Evolutionary conservation across 1,139 yeast genomes (phyloP).

Genomic region (Zygoascus hellenicus): DNA sequence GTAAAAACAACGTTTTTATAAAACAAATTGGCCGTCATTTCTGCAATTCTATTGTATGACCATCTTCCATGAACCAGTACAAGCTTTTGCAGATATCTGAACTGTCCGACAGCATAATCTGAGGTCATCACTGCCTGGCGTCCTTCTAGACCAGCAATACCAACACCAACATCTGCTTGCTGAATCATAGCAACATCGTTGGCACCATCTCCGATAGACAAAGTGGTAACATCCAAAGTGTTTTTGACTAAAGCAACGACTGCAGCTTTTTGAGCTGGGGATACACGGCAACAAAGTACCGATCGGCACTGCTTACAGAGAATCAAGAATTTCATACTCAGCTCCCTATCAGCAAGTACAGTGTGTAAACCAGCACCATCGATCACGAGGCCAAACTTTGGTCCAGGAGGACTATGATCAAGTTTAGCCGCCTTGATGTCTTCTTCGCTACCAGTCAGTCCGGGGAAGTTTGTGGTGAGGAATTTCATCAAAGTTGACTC

Average conservation of each 20-base stretch:
- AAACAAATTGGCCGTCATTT: constrained; percentile 90
- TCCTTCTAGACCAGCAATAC: constrained; percentile 98
- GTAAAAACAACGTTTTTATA: constrained; percentile 90
- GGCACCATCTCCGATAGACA: constrained; percentile 97
- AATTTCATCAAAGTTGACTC: constrained; percentile 53
- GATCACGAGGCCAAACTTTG: constrained; percentile 73
- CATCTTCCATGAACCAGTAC: constrained; percentile 92
- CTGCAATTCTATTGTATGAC: constrained; percentile 88
- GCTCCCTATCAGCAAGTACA: constrained; percentile 42
- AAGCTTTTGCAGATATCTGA: constrained; percentile 71
- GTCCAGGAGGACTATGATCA: constrained; percentile 74
- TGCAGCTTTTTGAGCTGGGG: constrained; percentile 95
- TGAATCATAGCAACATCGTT: constrained; percentile 99
- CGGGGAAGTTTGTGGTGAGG: constrained; percentile 49
- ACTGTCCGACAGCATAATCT: constrained; percentile 95
- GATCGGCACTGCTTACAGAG: constrained; percentile 91
- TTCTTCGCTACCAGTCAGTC: constrained; percentile 52
- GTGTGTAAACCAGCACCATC: constrained; percentile 87
- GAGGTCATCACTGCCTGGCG: constrained; percentile 99
- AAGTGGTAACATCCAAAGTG: constrained; percentile 76
- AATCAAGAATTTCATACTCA: constrained; percentile 58
- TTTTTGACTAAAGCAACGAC: constrained; percentile 85
- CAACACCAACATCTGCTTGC: constrained; percentile 97
- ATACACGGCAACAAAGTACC: constrained; percentile 96
- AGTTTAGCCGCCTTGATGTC: constrained; percentile 55